Base-by-base conservation (phyloP, 2,329 filamentous ascomycete species). In the Fusarium nisikadoi region DNA sequence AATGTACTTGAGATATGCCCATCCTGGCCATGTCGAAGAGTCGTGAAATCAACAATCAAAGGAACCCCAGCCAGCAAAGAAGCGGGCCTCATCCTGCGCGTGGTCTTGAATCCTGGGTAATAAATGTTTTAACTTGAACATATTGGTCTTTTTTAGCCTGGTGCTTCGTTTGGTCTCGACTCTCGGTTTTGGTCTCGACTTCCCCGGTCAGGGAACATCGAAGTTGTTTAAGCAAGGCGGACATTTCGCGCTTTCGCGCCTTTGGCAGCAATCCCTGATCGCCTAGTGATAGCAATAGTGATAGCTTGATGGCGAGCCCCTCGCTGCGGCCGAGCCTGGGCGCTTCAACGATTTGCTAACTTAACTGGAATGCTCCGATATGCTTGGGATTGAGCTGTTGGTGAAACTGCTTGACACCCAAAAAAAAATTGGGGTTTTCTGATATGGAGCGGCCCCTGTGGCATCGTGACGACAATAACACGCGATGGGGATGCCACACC, bases 401-500 rank as follows among this genome's bases (percentile, higher is more conserved):
- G 41, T 68, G 23, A 46, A 61, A 65, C 25, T 62, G 50, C 39
- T 54, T 38, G 42, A 62, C 42, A 67, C 36, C 46, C 45, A 25
- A 49, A 33, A 49, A 29, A 12, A 31, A 70, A 68, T 38, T 72
- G 69, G 68, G 58, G 55, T 39, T 43, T 46, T 65, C 31, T 69
- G 39, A 27, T 49, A 47, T 31, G 56, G 45, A 49, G 61, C 68
- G 55, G 60, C 63, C 68, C 71, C 65, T 73, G 63, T 71, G 58
- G 62, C 47, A 72, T 59, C 60, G 73, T 76, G 75, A 75, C 74
- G 71, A 75, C 71, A 75, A 68, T 70, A 77, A 77, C 75, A 77
- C 68, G 75, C 75, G 75, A 77, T 77, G 56, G 39, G 65, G 66
- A 67, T 70, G 65, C 68, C 56, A 72, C 63, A 73, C 67, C 62